Evolutionary conservation across 306 rosid species (phyloP).

Genomic region (Prinsepia uniflora): DNA sequence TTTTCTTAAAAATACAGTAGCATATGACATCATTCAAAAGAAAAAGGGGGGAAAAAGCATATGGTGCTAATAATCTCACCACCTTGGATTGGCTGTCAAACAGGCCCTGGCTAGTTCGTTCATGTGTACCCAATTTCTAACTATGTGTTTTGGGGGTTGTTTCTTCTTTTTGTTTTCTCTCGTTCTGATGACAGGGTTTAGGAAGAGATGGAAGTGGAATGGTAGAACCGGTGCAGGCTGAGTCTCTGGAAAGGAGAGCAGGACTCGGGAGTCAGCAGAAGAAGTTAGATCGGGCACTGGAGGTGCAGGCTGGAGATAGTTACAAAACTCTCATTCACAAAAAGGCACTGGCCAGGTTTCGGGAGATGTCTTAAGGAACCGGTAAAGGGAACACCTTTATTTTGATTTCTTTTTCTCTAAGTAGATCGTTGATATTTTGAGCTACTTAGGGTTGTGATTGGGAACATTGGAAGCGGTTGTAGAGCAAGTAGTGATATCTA

Average conservation of each 20-base stretch:
- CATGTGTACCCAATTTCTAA: slow-evolving; percentile 30
- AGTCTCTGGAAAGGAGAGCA: slow-evolving; percentile 70
- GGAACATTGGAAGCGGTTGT: neutral
- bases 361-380: slow-evolving; percentile 59
- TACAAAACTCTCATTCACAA: slow-evolving; percentile 87
- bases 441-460: neutral
- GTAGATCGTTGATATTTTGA: neutral
- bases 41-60: too few relatives aligned
- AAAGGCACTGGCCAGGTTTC: slow-evolving; percentile 92
- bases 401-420: neutral
- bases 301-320: slow-evolving; percentile 90
- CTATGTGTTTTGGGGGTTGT: slow-evolving; percentile 27
- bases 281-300: slow-evolving; percentile 77
- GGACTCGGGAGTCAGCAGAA: slow-evolving; percentile 97
- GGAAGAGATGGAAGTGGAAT: slow-evolving; percentile 98
- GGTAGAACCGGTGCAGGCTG: slow-evolving; percentile 93
- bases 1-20: neutral
- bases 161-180: slow-evolving; percentile 29
- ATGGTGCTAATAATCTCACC: neutral
- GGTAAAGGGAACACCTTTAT: neutral
- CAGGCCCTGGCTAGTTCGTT: neutral
- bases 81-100: neutral
- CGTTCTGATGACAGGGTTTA: slow-evolving; percentile 64
- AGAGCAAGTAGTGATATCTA: neutral
- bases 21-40: too few relatives aligned